Evolutionary conservation across 1,284 basidiomycete genomes (phyloP), one percentile per base, ranked within the genome.

Genomic region (Mycocalia duriaeana): DNA sequence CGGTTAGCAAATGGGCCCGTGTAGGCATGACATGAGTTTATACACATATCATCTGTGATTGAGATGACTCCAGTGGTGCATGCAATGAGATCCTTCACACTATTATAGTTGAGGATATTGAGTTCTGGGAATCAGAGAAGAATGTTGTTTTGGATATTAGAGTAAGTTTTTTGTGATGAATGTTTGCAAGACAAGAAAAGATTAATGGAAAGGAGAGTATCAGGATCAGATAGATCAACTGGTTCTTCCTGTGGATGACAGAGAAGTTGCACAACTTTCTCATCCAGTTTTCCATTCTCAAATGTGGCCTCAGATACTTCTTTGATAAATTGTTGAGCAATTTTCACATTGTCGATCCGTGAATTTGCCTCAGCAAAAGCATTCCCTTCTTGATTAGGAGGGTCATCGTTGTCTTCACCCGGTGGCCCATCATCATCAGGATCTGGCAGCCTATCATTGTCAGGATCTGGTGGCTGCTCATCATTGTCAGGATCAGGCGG

Each of bases 91-190:
- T 53, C 51, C 46, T 62, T 61, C 25, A 59, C 53, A 9, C 42
- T 20, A 36, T 63, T 23, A 35, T 59, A 53, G 0, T 63, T 61
- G 1, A 65, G 56, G 7, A 60, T 26, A 2, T 41, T 20, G 26
- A 44, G 18, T 4, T 60, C 56, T 6, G 63, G 64, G 45, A 55
- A 52, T n/a, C 54, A 48, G 1, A 46, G 50, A 1, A 49, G 20
- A 28, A 63, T 49, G 22, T 55, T 49, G 9, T 49, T 47, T 18
- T 62, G 44, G 3, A 59, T 45, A 31, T 37, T 31, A 13, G 46
- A 54, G 51, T 69, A 68, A 2, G 53, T 53, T 42, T 56, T 37
- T 37, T 63, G 52, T 5, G 67, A 64, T 1, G 61, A 52, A 47
- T 62, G 54, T 0, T 45, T 49, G 9, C 50, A 51, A 2, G 59